Evolutionary conservation across 2,329 filamentous ascomycete genomes (phyloP).

Genomic region (Hypoxylon rubiginosum): DNA sequence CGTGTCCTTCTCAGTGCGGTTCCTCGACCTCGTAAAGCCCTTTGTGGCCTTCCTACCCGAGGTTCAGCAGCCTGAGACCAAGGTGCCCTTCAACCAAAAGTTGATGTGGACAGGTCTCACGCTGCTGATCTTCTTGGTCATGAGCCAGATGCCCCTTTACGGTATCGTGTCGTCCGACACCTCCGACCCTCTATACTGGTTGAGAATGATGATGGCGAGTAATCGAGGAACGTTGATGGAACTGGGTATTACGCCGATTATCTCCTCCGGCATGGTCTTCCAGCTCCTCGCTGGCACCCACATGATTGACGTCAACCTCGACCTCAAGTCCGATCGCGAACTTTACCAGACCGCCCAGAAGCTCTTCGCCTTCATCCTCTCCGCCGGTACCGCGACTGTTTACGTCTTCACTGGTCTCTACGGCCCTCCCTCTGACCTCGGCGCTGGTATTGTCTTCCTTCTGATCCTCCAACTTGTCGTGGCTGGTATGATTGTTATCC

Average conservation of each 20-base stretch:
- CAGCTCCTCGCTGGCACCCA: conserved; percentile 99
- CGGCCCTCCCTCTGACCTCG: conserved; percentile 94
- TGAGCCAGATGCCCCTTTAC: conserved; percentile 99
- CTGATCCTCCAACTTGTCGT: conserved; percentile 98
- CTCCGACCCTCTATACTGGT: conserved; percentile 98
- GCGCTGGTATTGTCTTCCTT: conserved; percentile 97
- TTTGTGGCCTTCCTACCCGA: conserved; percentile 99
- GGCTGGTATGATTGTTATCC: conserved; percentile 98
- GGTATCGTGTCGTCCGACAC: conserved; percentile 99
- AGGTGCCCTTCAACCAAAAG: conserved; percentile 99
- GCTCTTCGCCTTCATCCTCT: conserved; percentile 96
- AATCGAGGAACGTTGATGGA: conserved; percentile 98
- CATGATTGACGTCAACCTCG: conserved; percentile 99
- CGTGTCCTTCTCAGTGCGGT: conserved; percentile 77
- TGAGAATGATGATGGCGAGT: conserved; percentile 99
- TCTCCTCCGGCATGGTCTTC: conserved; percentile 99
- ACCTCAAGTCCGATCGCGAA: conserved; percentile 99
- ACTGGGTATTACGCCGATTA: conserved; percentile 97
- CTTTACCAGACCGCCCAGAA: conserved; percentile 99
- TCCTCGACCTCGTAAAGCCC: conserved; percentile 99
- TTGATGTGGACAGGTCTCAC: conserved; percentile 96
- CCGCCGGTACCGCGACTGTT: conserved; percentile 96
- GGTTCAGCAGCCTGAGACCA: conserved; percentile 98
- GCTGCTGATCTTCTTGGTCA: conserved; percentile 98
- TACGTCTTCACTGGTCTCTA: conserved; percentile 99